phyloP scores from a whole-genome alignment of 306 rosid species.

The Carpinus fangiana region DNA sequence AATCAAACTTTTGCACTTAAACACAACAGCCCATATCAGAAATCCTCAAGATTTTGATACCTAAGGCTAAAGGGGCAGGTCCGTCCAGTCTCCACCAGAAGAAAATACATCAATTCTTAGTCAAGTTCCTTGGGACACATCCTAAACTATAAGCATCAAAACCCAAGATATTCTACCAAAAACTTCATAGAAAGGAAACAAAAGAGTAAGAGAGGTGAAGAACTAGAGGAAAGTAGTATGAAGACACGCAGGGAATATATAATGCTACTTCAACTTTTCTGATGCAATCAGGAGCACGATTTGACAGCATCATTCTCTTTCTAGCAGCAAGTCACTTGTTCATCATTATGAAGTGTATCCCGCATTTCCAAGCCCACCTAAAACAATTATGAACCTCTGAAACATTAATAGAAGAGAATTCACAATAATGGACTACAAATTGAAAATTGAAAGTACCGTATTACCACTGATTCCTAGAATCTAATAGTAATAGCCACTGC shows the following conservation, averaged over 20 bases:
- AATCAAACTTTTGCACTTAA: constrained; percentile 20
- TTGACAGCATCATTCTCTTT: constrained; percentile 2
- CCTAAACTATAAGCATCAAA: constrained; percentile 39
- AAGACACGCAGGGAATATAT: constrained; percentile 26
- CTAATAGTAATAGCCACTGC: constrained; percentile 57
- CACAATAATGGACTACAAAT: constrained; percentile 17
- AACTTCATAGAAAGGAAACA: constrained; percentile 18
- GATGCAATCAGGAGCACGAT: not conserved
- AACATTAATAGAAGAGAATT: constrained; percentile 30
- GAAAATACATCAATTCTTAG: constrained; percentile 35
- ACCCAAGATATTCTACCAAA: constrained; percentile 37
- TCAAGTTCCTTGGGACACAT: constrained; percentile 31
- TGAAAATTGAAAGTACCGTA: constrained; percentile 16
- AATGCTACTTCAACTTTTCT: constrained; percentile 44
- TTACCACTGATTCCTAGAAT: constrained; percentile 39
- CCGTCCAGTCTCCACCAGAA: constrained; percentile 39
- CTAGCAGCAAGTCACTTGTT: constrained; percentile 35
- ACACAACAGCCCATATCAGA: constrained; percentile 44
- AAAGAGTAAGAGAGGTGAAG: constrained; percentile 25
- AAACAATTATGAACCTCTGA: constrained; percentile 31
- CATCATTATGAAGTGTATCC: constrained; percentile 37
- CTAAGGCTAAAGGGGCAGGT: constrained; percentile 34
- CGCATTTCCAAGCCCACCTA: constrained; percentile 48
- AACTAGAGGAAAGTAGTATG: constrained; percentile 22
- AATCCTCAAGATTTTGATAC: constrained; percentile 42